Base-by-base conservation (phyloP, 1,284 basidiomycete species). In the Singerocomus inundabilis region DNA sequence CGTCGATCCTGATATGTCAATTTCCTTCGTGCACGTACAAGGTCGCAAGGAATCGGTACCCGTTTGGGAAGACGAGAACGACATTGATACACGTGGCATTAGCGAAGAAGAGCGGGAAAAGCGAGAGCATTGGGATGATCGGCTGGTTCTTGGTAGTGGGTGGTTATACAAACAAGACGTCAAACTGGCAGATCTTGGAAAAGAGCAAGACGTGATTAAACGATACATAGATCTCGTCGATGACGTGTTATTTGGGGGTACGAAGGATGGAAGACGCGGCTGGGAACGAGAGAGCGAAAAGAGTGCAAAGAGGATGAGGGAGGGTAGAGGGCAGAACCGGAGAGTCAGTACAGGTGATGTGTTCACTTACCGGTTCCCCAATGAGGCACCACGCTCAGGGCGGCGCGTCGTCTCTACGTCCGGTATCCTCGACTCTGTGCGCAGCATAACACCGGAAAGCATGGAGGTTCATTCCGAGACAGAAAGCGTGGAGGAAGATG, bases 81-180 rank as follows among this genome's bases (percentile, higher is more conserved):
- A 75, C n/a, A 69, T 69, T 18, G 46, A 67, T 52, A 47, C 67
- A 52, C 70, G 70, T 49, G 60, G 61, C 48, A 32, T 61, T 24
- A 62, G 56, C 30, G 66, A 77, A 46, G 81, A 79, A 51, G 80
- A 79, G 55, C 72, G 72, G 42, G 75, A 81, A 58, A 81, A 81
- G 63, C 74, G 77, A 37, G 84, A 85, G 53, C 70, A 76, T 13
- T 92, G 89, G 89, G 90, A 91, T 59, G 86, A 91, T 60, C 74
- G 81, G 18, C 76, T 91, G 6, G 83, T 89, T 0, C 71, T 90
- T 6, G 84, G 84, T 24, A 82, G 82, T 16, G 91, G 90, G 4
- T 91, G 87, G 85, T 64, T 92, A 38, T 94, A 94, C 62, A 76
- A 70, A 46, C 80, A 81, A 55, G 84, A 88, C 55, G 60, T 91